Conservation (phyloP, 352 stramenopile species). For the Phytophthora melonis region DNA sequence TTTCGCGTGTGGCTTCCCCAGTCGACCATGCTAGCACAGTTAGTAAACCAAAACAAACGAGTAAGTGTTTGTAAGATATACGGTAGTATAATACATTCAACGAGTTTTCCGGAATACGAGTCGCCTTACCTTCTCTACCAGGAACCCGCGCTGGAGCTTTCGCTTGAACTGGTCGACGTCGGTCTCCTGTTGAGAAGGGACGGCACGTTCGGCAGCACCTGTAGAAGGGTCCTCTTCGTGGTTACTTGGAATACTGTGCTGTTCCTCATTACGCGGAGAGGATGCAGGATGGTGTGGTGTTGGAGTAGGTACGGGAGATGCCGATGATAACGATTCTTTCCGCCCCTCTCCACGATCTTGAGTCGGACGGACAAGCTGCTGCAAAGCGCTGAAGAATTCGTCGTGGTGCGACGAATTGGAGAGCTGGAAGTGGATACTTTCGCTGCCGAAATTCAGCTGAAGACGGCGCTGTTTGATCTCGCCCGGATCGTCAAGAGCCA, state of each 20-base stretch:
- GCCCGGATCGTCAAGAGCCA: conserved; percentile 18
- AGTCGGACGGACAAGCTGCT: conserved; percentile 18
- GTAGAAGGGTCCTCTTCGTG: not conserved
- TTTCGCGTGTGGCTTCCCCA: conserved; percentile 49
- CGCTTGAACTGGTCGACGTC: conserved; percentile 49
- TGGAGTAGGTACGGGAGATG: conserved; percentile 5
- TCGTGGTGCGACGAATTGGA: conserved; percentile 17
- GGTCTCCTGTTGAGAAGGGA: conserved; percentile 9
- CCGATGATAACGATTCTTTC: conserved; percentile 7
- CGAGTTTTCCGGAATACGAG: not conserved
- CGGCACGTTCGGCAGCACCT: not conserved
- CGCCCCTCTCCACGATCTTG: not conserved
- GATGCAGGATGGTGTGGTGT: not conserved
- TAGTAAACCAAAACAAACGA: not conserved
- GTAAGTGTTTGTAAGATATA: not conserved
- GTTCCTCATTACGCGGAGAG: not conserved
- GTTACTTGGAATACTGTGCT: not conserved
- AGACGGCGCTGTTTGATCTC: conserved; percentile 12
- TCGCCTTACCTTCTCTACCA: conserved; percentile 55
- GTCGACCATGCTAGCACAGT: conserved; percentile 42
- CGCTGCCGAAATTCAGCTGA: conserved; percentile 26
- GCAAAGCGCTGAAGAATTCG: conserved; percentile 27
- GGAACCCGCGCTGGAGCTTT: conserved; percentile 47
- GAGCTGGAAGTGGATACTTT: conserved; percentile 27
- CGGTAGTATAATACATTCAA: not conserved